Base-by-base conservation (phyloP, 1,139 yeast species). In the Pneumocystis carinii region DNA sequence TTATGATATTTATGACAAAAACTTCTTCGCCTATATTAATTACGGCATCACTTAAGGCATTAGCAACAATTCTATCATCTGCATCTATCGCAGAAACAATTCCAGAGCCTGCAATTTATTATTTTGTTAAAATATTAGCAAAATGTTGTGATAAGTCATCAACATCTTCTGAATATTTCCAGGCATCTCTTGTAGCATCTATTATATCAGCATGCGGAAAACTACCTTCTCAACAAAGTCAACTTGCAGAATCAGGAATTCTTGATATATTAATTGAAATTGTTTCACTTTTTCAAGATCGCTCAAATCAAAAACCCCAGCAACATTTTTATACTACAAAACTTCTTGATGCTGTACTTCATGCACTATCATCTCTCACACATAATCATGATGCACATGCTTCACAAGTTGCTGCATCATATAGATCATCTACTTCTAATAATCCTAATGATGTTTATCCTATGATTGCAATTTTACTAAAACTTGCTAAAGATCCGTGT, bases 361-460 rank as follows among this genome's bases (percentile, higher is more conserved):
- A 70, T 12, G 74, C 75, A 5, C 64, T 73, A n/a, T 70, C 75
- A 3, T 68, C 67, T 36, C 65, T 70, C 24, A 64, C 70, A 8
- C 66, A 70, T 3, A 60, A 65, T 12, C 63, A 62, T 19, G 66
- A 68, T 42, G 68, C 69, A 6, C 62, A 60, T 36, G 64, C 57
- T 59, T 19, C 60, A 63, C 60, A 60, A 62, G 56, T 39, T 62
- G 58, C 38, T 1, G 55, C 55, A 19, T 48, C 32, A 10, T 24
- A 48, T 19, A 19, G 55, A 19, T 39, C 32, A 10, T 6, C 55
- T 10, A 12, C 15, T 19, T 17, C 48, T 12, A 24, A 19, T 12
- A 42, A 19, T 14, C 10, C 64, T 32, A 64, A 65, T 15, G 63
- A 65, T n/a, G 64, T 67, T 2, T 68, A 68, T 27, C 68, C 67